A percentile compares a stretch with the other conserved stretches of the same genome.
phyloP scores from a whole-genome alignment of 2,329 filamentous ascomycete genomes.

The Aureobasidium melanogenum region DNA sequence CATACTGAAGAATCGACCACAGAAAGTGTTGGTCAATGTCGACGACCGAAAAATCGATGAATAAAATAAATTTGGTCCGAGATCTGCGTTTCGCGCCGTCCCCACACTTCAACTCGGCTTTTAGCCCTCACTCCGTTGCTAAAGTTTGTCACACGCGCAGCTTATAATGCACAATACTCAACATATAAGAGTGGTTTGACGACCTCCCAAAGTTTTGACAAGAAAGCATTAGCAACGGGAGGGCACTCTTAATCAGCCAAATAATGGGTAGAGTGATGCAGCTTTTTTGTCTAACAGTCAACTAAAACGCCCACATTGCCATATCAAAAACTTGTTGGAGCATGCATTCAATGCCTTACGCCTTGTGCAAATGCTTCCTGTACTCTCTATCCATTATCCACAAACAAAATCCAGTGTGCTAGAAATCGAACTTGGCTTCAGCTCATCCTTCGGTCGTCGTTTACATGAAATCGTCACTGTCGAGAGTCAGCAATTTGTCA shows the following conservation, averaged over 20 bases:
- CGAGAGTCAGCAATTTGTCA: conserved; percentile 13
- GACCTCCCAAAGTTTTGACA: no score
- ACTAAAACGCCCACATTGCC: conserved; percentile 1
- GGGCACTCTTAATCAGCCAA: not conserved
- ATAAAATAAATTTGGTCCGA: not conserved
- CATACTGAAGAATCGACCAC: not conserved
- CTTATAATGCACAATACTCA: not conserved
- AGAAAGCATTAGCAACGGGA: no score
- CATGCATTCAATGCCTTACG: conserved; percentile 4
- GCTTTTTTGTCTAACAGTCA: not conserved
- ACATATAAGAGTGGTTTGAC: no score
- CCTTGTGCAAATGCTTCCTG: not conserved
- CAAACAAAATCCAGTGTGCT: not conserved
- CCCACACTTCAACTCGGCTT: not conserved
- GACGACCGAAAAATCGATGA: not conserved
- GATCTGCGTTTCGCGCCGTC: not conserved
- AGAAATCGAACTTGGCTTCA: not conserved
- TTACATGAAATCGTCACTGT: conserved; percentile 67
- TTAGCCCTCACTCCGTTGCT: not conserved
- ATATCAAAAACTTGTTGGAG: not conserved
- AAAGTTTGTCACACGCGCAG: not conserved
- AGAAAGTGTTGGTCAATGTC: not conserved
- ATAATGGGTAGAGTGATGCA: not conserved
- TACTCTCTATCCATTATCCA: not conserved
- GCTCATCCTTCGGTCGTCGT: not conserved